Percentiles rank a stretch among this genome's conserved stretches.
phyloP scores from a whole-genome alignment of 2,329 filamentous ascomycete species.

The Canariomyces notabilis region DNA sequence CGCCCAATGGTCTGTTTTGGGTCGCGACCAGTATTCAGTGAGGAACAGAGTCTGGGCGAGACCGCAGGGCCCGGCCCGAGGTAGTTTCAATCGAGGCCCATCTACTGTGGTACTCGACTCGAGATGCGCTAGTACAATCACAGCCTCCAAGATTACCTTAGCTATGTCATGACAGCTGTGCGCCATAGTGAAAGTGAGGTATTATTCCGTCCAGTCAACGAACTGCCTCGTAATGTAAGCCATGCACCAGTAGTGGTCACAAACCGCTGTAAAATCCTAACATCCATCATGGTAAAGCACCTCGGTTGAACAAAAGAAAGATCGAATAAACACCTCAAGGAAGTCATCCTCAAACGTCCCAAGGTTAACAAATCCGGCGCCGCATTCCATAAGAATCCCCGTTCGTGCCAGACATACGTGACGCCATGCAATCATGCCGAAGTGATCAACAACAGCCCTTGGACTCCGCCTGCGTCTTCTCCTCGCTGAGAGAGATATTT shows the following conservation, averaged over 20 bases:
- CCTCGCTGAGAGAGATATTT: slow-evolving; percentile 83
- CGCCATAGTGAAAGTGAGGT: neutral
- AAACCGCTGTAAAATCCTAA: slow-evolving; percentile 20
- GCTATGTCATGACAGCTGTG: too few relatives aligned
- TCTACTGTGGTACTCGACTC: too few relatives aligned
- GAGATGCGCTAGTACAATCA: too few relatives aligned
- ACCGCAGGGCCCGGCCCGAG: too few relatives aligned
- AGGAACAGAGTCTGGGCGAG: neutral
- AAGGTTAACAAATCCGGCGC: slow-evolving; percentile 25
- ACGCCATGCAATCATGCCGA: slow-evolving; percentile 29
- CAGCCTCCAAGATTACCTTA: too few relatives aligned
- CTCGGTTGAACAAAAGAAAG: slow-evolving; percentile 23
- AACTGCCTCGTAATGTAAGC: slow-evolving; percentile 24
- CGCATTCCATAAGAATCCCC: slow-evolving; percentile 25
- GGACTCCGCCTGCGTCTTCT: slow-evolving; percentile 32
- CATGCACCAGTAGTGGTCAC: slow-evolving; percentile 18
- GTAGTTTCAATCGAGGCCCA: too few relatives aligned
- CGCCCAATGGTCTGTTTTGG: neutral
- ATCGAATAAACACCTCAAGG: slow-evolving; percentile 16
- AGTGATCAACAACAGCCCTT: slow-evolving; percentile 27
- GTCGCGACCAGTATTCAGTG: neutral
- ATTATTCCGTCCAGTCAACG: slow-evolving; percentile 24
- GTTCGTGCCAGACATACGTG: slow-evolving; percentile 30
- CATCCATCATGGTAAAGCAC: slow-evolving; percentile 18
- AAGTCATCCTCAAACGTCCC: slow-evolving; percentile 20